phyloP scores from a whole-genome alignment of 2,329 filamentous ascomycete species.

The Colletotrichum liriopes region DNA sequence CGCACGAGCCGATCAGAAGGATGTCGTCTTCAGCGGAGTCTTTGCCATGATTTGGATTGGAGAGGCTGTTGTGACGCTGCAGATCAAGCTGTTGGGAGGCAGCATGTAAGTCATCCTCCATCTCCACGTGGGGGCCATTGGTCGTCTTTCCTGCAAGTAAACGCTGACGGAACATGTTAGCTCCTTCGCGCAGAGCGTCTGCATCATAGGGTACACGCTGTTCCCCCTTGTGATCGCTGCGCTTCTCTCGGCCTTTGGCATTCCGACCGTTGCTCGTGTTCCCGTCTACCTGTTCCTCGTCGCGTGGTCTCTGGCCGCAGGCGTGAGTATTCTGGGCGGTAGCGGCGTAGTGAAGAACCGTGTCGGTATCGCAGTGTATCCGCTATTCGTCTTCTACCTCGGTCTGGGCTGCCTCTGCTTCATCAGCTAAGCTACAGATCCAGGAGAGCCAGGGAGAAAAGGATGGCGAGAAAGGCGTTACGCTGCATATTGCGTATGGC shows the following conservation, averaged over 20 bases:
- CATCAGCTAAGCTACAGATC: slow-evolving; percentile 77
- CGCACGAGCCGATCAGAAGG: slow-evolving; percentile 84
- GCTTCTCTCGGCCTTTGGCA: slow-evolving; percentile 85
- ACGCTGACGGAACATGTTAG: slow-evolving; percentile 62
- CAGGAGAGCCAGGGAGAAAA: background rate
- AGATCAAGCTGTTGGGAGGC: slow-evolving; percentile 96
- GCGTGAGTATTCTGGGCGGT: slow-evolving; percentile 94
- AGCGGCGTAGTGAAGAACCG: slow-evolving; percentile 96
- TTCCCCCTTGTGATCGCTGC: slow-evolving; percentile 97
- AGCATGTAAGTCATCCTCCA: slow-evolving; percentile 83
- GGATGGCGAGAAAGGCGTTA: background rate
- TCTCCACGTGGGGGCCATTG: slow-evolving; percentile 3
- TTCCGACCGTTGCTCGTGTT: slow-evolving; percentile 86
- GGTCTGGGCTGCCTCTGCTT: slow-evolving; percentile 96
- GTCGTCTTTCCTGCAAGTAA: slow-evolving; percentile 5
- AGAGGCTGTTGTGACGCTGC: slow-evolving; percentile 95
- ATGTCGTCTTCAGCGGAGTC: slow-evolving; percentile 93
- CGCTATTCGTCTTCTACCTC: slow-evolving; percentile 94
- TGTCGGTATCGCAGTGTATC: slow-evolving; percentile 94
- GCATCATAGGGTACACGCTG: slow-evolving; percentile 98
- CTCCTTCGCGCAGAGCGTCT: slow-evolving; percentile 97
- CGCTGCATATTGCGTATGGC: slow-evolving; percentile 2
- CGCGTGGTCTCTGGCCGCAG: slow-evolving; percentile 93
- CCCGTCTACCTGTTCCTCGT: slow-evolving; percentile 92
- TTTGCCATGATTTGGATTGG: slow-evolving; percentile 98